Conservation (phyloP, 2,329 filamentous ascomycete species). For the Colletotrichum orbiculare region DNA sequence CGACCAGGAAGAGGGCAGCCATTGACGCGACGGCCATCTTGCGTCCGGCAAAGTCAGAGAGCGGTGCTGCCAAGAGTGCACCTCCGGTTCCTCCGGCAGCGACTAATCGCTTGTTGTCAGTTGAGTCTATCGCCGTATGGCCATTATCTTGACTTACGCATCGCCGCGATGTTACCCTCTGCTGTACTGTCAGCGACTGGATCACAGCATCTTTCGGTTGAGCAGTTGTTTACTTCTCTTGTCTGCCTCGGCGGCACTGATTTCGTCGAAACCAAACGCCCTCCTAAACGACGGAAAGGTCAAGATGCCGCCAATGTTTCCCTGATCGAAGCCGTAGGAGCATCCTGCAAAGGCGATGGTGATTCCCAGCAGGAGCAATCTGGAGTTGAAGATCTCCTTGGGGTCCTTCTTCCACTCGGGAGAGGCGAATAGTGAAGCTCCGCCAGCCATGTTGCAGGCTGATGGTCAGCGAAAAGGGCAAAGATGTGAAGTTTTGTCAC, state of each 20-base stretch:
- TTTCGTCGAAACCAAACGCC: slow-evolving; percentile 47
- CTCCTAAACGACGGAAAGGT: slow-evolving; percentile 49
- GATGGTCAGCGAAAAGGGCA: not conserved
- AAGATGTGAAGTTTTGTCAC: not conserved
- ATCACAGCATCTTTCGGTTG: not conserved
- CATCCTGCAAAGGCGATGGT: slow-evolving; percentile 51
- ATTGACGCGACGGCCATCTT: slow-evolving; percentile 48
- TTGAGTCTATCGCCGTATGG: too few species aligned
- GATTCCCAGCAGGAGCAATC: slow-evolving; percentile 45
- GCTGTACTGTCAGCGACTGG: slow-evolving; percentile 7
- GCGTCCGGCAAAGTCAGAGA: slow-evolving; percentile 49
- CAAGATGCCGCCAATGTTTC: slow-evolving; percentile 52
- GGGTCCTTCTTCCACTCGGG: slow-evolving; percentile 50
- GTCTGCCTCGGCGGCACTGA: slow-evolving; percentile 44
- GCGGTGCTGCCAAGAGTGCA: slow-evolving; percentile 49
- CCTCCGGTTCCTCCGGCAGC: slow-evolving; percentile 50
- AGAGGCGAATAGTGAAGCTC: slow-evolving; percentile 50
- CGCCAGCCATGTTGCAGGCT: slow-evolving; percentile 46
- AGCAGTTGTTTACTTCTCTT: slow-evolving; percentile 30
- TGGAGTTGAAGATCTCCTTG: slow-evolving; percentile 50
- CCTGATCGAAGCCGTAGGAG: slow-evolving; percentile 52
- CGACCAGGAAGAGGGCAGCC: slow-evolving; percentile 46
- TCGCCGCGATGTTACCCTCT: slow-evolving; percentile 47
- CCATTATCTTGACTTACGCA: slow-evolving; percentile 40
- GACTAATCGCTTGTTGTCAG: slow-evolving; percentile 40